These are phyloP conservation scores for Cordyceps militaris DNA, from an alignment of 2,329 filamentous ascomycete genomes.

Conservation along the genomic window DNA sequence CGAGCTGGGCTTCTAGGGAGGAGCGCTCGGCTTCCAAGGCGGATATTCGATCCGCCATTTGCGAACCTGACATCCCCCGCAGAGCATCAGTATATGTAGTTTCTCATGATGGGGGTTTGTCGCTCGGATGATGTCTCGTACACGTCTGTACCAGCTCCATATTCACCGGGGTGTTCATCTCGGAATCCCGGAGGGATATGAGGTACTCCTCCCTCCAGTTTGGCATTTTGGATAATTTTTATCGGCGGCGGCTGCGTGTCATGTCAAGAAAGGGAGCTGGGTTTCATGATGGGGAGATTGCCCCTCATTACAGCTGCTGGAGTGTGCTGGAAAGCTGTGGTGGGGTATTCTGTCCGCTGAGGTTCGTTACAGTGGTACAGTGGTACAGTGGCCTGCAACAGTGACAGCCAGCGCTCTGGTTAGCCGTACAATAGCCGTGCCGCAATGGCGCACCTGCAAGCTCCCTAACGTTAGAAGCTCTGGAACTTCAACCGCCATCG, in stretches of 20 bases:
- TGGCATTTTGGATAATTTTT: conserved; percentile 35
- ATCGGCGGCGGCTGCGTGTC: neutral
- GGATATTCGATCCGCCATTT: conserved; percentile 60
- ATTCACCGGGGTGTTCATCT: conserved; percentile 55
- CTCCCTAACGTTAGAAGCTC: neutral
- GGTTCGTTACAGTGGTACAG: no score
- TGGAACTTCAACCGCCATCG: neutral
- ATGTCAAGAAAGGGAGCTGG: neutral
- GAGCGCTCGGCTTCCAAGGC: conserved; percentile 53
- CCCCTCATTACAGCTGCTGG: neutral
- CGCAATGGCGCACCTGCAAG: conserved; percentile 1
- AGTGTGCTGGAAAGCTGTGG: neutral
- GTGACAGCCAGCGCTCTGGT: neutral
- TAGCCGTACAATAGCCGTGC: conserved; percentile 8
- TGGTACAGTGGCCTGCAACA: no score
- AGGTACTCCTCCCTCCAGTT: conserved; percentile 80
- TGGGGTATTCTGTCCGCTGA: no score
- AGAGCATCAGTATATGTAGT: neutral
- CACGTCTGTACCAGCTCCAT: conserved; percentile 71
- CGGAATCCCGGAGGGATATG: conserved; percentile 64
- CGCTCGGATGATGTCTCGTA: conserved; percentile 34
- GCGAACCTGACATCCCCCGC: conserved; percentile 44
- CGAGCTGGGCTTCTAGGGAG: conserved; percentile 25
- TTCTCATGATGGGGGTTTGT: neutral
- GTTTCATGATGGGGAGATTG: neutral